A percentile compares a stretch with the other conserved stretches of the same genome.
These are phyloP conservation scores for Phytophthora cactorum DNA, from an alignment of 352 stramenopile species.

Conservation along the genomic window DNA sequence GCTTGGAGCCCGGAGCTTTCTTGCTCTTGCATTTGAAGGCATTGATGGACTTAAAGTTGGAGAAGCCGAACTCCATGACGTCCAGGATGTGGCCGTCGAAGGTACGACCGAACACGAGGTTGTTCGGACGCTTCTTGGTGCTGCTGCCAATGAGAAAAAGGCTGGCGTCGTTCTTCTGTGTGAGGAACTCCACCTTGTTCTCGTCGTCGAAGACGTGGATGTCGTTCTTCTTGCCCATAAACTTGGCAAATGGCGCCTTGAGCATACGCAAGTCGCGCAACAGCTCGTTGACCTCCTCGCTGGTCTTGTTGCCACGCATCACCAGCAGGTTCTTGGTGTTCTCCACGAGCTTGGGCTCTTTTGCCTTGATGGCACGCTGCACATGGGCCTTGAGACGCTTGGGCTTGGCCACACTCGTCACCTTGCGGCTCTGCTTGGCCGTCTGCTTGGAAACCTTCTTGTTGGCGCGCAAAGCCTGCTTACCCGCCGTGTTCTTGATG, in stretches of 20 bases:
- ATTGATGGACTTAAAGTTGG: conserved; percentile 94
- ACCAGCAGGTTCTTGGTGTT: conserved; percentile 92
- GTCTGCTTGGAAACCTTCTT: conserved; percentile 75
- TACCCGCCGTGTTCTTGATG: conserved; percentile 72
- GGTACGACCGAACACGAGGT: conserved; percentile 97
- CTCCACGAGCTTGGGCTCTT: conserved; percentile 92
- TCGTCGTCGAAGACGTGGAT: conserved; percentile 95
- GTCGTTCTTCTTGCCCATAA: conserved; percentile 94
- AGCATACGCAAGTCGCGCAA: conserved; percentile 88
- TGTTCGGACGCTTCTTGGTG: conserved; percentile 99
- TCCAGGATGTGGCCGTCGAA: conserved; percentile 99
- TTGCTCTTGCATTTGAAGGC: conserved; percentile 94
- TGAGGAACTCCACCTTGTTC: conserved; percentile 94
- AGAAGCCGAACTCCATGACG: conserved; percentile 97
- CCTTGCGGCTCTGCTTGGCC: conserved; percentile 78
- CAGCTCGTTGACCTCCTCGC: conserved; percentile 79
- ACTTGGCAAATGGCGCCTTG: conserved; percentile 87
- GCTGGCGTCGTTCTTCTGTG: conserved; percentile 97
- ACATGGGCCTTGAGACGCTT: conserved; percentile 87
- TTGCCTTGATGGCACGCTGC: conserved; percentile 84
- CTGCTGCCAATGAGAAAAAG: conserved; percentile 96
- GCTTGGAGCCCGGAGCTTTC: conserved; percentile 95
- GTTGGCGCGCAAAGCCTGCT: conserved; percentile 68
- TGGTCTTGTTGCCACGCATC: conserved; percentile 91
- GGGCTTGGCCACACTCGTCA: conserved; percentile 68